A percentile compares a stretch with the other conserved stretches of the same genome.
phyloP scores from a whole-genome alignment of 2,329 filamentous ascomycete genomes.

The Ophiocordyceps robertsii region DNA sequence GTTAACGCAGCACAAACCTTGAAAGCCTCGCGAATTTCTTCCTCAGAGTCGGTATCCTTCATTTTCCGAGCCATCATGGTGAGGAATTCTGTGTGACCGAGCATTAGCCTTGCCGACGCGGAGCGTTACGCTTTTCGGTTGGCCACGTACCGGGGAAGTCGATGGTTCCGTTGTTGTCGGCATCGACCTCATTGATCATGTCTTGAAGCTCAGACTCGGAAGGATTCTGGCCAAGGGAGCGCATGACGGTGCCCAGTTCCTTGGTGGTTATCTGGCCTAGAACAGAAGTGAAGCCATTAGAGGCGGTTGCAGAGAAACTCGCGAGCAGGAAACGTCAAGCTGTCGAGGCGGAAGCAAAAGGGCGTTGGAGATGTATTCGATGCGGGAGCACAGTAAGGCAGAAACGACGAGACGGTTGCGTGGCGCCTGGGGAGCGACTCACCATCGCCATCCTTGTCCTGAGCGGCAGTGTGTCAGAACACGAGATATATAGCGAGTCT shows the following conservation, averaged over 20 bases:
- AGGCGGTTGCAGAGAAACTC: not conserved
- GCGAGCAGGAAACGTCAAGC: not conserved
- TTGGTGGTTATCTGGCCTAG: constrained; percentile 84
- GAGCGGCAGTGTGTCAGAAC: constrained; percentile 7
- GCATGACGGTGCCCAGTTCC: constrained; percentile 82
- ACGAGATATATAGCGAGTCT: not conserved
- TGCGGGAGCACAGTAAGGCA: too few species aligned
- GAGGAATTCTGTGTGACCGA: constrained; percentile 52
- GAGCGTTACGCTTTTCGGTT: too few species aligned
- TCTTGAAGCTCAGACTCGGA: constrained; percentile 84
- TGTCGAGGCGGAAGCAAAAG: not conserved
- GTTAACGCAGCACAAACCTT: constrained; percentile 38
- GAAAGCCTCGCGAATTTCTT: constrained; percentile 82
- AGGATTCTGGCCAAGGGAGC: constrained; percentile 78
- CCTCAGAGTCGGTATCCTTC: constrained; percentile 86
- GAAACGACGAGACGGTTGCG: not conserved
- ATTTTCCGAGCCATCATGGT: constrained; percentile 94
- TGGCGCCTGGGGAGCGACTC: constrained; percentile 30
- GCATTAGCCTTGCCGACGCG: not conserved
- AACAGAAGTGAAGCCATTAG: constrained; percentile 1
- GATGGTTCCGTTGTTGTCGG: constrained; percentile 86
- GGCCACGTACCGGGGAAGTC: constrained; percentile 65
- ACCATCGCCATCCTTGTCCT: constrained; percentile 92
- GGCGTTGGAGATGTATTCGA: too few species aligned
- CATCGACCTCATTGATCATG: constrained; percentile 90